Percentiles rank a stretch among this genome's conserved stretches.
Evolutionary conservation across 2,329 filamentous ascomycete species (phyloP).

Genomic region (Stachybotrys elegans): DNA sequence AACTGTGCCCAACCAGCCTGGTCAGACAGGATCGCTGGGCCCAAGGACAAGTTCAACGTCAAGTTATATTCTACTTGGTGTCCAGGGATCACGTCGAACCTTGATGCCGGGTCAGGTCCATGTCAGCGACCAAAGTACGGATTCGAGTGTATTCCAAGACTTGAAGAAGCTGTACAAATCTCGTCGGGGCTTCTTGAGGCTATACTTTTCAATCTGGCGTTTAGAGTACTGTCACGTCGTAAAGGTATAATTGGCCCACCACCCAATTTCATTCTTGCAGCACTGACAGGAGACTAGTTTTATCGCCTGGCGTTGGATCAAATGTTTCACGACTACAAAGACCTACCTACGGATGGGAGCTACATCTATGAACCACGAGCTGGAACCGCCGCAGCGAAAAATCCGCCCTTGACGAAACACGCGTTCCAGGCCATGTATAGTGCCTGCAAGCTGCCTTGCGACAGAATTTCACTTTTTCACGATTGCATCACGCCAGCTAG

Average conservation of each 20-base stretch:
- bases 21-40: too few species aligned
- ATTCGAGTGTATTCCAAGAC: not conserved
- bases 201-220: not conserved
- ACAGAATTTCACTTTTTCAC: not conserved
- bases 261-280: not conserved
- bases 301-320: not conserved
- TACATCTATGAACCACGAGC: not conserved
- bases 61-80: conserved; percentile 11
- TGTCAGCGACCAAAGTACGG: not conserved
- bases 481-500: not conserved
- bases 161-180: not conserved
- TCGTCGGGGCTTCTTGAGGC: not conserved
- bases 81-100: not conserved
- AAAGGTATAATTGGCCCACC: not conserved
- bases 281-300: not conserved
- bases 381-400: not conserved
- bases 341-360: not conserved
- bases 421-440: not conserved
- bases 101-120: not conserved
- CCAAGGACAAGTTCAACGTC: too few species aligned
- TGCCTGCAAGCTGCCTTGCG: not conserved
- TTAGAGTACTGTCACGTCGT: not conserved
- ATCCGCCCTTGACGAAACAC: not conserved
- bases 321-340: not conserved
- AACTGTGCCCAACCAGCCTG: too few species aligned